Base-by-base conservation (phyloP, 768 basidiomycete genomes). In the Tricholoma bakamatsutake region DNA sequence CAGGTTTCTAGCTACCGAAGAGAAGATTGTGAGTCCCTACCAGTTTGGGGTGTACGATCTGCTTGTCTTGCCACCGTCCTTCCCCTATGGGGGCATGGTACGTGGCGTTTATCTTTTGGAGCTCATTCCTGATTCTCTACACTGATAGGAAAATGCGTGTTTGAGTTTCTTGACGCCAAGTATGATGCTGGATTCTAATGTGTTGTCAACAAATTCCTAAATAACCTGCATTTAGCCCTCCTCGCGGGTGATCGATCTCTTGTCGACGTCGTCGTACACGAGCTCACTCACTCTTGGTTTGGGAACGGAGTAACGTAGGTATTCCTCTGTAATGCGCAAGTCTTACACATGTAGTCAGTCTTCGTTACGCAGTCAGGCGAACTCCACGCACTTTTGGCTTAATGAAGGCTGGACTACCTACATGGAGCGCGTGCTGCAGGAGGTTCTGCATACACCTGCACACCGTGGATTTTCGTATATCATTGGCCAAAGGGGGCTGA, bases 401-500 rank as follows among this genome's bases (percentile, higher is more conserved):
- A 93, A 93, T 67, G 90, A 94, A 73, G 88, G 93, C 27, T 95
- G 90, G 88, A 97, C 95, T 31, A 94, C 90, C 0, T 98, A 94
- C 65, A 85, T 90, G 30, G 95, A 98, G 67, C 84, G 93, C 13
- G 71, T 96, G 7, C 73, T 96, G 45, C 83, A 83, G 48, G 78
- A 85, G 59, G 71, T 77, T 45, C 73, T 93, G 3, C 83, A 91
- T 66, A 81, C 87, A 0, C 83, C 88, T 15, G 84, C 84, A 2
- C 82, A 86, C 50, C 84, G 93, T 42, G 91, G 84, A 15, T 89
- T 98, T 64, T 82, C 84, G 7, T 96, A 79, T 69, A 73, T 91
- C 57, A 86, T 89, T 55, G 93, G 93, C 2, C 74, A 77, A 17
- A 90, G 88, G 57, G 77, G 73, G 0, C 76, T 98, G 15, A 71